phyloP scores from a whole-genome alignment of 2,329 filamentous ascomycete species.

The Clarireedia paspali region DNA sequence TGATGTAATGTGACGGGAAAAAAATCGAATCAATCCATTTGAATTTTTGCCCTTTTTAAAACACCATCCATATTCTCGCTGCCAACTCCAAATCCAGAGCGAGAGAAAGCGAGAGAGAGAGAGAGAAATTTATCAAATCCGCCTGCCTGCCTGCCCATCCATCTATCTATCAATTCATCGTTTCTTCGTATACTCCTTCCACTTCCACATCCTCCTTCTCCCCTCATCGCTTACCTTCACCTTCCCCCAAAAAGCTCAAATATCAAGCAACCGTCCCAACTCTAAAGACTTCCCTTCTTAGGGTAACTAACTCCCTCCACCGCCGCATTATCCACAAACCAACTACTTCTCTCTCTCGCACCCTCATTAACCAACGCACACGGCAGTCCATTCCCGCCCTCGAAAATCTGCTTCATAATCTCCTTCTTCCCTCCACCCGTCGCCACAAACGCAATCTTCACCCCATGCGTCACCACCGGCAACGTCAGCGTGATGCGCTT shows the following conservation, averaged over 20 bases:
- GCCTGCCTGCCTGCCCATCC: background rate
- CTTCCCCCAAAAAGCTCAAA: too few species aligned
- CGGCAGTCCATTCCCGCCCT: constrained; percentile 66
- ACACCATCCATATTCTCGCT: background rate
- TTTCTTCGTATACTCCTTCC: too few species aligned
- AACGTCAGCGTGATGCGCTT: constrained; percentile 87
- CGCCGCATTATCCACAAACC: constrained; percentile 87
- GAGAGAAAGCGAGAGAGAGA: too few species aligned
- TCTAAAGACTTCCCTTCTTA: constrained; percentile 57
- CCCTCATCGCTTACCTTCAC: too few species aligned
- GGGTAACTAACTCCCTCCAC: constrained; percentile 81
- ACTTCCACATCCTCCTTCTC: background rate
- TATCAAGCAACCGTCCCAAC: too few species aligned
- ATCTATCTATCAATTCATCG: background rate
- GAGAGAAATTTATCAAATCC: background rate
- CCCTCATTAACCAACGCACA: constrained; percentile 82
- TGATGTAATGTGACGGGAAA: too few species aligned
- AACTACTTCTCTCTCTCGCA: constrained; percentile 79
- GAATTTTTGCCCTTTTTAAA: background rate
- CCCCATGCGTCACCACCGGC: constrained; percentile 79
- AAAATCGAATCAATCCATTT: too few species aligned
- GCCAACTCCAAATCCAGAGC: constrained; percentile 1
- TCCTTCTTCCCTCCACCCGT: constrained; percentile 86
- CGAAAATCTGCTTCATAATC: constrained; percentile 86
- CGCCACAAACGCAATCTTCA: constrained; percentile 84